phyloP scores from a whole-genome alignment of 2,329 filamentous ascomycete species.

The Elsinoe batatas region DNA sequence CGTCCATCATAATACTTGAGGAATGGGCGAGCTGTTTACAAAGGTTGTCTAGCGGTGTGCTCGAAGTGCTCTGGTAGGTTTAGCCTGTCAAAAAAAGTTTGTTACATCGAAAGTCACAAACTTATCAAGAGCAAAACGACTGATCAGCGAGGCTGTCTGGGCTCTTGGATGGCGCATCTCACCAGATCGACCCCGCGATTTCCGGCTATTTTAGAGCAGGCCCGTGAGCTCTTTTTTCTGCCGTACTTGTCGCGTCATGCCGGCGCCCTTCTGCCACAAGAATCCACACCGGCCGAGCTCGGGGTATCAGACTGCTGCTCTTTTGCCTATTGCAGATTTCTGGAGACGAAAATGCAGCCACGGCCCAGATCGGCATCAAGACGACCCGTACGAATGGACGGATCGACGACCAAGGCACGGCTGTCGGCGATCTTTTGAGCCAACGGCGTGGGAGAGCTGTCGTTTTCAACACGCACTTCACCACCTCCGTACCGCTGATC shows the following conservation, averaged over 20 bases:
- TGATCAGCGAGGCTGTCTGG: too few species aligned
- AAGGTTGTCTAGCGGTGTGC: too few species aligned
- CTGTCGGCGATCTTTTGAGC: background rate
- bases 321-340: background rate
- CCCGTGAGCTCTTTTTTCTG: background rate
- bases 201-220: background rate
- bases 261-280: background rate
- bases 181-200: background rate
- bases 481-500: constrained; percentile 2
- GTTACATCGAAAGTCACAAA: too few species aligned
- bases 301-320: background rate
- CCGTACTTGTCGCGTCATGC: background rate
- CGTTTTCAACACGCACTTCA: background rate
- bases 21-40: too few species aligned
- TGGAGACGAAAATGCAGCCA: background rate
- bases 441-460: background rate
- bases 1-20: too few species aligned
- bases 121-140: too few species aligned
- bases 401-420: constrained; percentile 6
- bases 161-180: background rate
- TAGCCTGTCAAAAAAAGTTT: too few species aligned
- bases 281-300: background rate
- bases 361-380: background rate
- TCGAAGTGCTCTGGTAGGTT: too few species aligned
- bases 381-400: background rate